phyloP scores from a whole-genome alignment of 306 rosid species.

The Vachellia pachyceras region DNA sequence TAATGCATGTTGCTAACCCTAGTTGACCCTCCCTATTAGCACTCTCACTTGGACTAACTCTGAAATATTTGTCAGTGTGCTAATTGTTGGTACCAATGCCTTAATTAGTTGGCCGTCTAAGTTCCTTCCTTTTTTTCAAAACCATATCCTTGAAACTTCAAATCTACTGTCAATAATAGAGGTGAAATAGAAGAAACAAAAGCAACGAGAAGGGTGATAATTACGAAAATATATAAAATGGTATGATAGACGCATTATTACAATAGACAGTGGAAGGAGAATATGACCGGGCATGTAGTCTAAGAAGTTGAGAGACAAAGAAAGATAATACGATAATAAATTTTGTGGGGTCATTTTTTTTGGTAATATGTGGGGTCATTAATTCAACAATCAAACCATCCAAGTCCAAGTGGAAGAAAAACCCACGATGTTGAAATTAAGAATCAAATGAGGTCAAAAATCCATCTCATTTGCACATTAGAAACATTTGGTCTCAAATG shows the following conservation, averaged over 20 bases:
- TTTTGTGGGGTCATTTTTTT: slow-evolving; percentile 25
- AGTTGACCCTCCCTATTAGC: slow-evolving; percentile 23
- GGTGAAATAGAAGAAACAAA: slow-evolving; percentile 3
- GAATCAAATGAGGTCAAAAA: slow-evolving; percentile 29
- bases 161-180: background rate
- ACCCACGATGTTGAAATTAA: slow-evolving; percentile 31
- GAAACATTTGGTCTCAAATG: background rate
- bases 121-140: slow-evolving; percentile 7
- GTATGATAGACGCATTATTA: background rate
- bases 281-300: background rate
- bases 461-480: slow-evolving; percentile 2
- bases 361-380: slow-evolving; percentile 25
- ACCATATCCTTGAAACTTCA: background rate
- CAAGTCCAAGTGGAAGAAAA: slow-evolving; percentile 32
- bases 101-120: slow-evolving; percentile 20
- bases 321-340: background rate
- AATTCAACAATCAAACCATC: slow-evolving; percentile 37
- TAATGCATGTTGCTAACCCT: background rate
- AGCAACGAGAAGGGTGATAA: background rate
- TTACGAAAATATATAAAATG: slow-evolving; percentile 1
- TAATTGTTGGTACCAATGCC: slow-evolving; percentile 1
- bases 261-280: background rate
- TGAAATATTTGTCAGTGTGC: slow-evolving; percentile 18
- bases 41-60: slow-evolving; percentile 17
- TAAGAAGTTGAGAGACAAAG: background rate